Evolutionary conservation across 1,284 basidiomycete species (phyloP).

Genomic region (Athelia sp.): DNA sequence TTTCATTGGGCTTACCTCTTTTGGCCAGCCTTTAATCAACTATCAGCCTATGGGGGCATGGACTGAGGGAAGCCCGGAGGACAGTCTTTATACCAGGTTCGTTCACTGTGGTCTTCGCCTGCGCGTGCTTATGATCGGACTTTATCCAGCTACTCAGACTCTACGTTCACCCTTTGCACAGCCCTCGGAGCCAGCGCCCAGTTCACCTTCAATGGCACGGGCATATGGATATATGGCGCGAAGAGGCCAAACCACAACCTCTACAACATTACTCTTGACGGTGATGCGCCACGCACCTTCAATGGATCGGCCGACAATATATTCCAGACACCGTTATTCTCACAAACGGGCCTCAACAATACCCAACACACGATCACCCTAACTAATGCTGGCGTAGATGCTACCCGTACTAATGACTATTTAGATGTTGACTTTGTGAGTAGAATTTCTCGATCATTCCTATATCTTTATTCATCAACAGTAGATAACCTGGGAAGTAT

Average conservation of each 20-base stretch:
- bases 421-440: slow-evolving; percentile 18
- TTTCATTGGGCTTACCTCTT: too few relatives aligned
- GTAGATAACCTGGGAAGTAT: slow-evolving; percentile 17
- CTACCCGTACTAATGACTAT: background rate
- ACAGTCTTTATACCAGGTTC: background rate
- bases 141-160: slow-evolving; percentile 17
- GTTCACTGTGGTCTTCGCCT: too few relatives aligned
- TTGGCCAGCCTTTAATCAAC: background rate
- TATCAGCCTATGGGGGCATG: background rate
- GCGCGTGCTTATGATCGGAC: too few relatives aligned
- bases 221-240: slow-evolving; percentile 27
- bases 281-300: background rate
- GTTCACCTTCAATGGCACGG: slow-evolving; percentile 29
- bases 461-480: background rate
- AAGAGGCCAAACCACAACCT: slow-evolving; percentile 25
- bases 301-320: slow-evolving; percentile 1
- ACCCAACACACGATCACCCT: slow-evolving; percentile 8
- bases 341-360: slow-evolving; percentile 2
- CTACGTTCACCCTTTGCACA: slow-evolving; percentile 25
- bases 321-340: slow-evolving; percentile 9
- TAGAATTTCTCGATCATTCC: background rate
- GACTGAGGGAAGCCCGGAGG: background rate
- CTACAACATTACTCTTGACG: slow-evolving; percentile 11
- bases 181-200: slow-evolving; percentile 19
- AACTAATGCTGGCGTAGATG: slow-evolving; percentile 5